phyloP scores from a whole-genome alignment of 352 stramenopile species.

The Globisporangium irregulare region DNA sequence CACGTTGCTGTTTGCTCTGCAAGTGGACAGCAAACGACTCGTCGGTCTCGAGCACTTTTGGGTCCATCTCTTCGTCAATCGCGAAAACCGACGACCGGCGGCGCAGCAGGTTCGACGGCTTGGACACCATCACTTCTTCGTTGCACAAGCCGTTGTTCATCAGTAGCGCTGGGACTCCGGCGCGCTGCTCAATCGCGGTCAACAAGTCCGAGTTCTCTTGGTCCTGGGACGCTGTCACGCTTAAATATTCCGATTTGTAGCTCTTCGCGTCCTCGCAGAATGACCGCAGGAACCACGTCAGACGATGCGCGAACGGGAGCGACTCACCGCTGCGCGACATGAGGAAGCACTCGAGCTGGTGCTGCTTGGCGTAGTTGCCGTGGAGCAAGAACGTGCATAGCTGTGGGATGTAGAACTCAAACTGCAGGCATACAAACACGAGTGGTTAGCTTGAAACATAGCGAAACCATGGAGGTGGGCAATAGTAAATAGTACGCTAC shows the following conservation, averaged over 20 bases:
- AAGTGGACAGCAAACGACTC: slow-evolving; percentile 60
- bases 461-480: not conserved
- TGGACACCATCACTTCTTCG: slow-evolving; percentile 53
- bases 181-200: slow-evolving; percentile 58
- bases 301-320: slow-evolving; percentile 80
- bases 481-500: slow-evolving; percentile 8
- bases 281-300: slow-evolving; percentile 87
- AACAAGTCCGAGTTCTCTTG: slow-evolving; percentile 67
- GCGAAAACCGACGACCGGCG: slow-evolving; percentile 58
- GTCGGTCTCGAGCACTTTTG: slow-evolving; percentile 31
- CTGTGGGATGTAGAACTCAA: slow-evolving; percentile 91
- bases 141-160: slow-evolving; percentile 73
- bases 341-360: slow-evolving; percentile 84
- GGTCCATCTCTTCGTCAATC: slow-evolving; percentile 50
- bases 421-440: slow-evolving; percentile 17
- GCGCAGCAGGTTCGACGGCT: slow-evolving; percentile 45
- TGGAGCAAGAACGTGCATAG: slow-evolving; percentile 85
- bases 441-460: not conserved
- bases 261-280: slow-evolving; percentile 64
- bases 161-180: slow-evolving; percentile 63
- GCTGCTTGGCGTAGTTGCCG: slow-evolving; percentile 80
- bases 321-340: slow-evolving; percentile 79
- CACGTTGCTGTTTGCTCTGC: slow-evolving; percentile 38
- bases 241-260: slow-evolving; percentile 79
- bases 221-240: slow-evolving; percentile 48